Conservation (phyloP, 176 grass and related monocot genomes). For the Canna indica region DNA sequence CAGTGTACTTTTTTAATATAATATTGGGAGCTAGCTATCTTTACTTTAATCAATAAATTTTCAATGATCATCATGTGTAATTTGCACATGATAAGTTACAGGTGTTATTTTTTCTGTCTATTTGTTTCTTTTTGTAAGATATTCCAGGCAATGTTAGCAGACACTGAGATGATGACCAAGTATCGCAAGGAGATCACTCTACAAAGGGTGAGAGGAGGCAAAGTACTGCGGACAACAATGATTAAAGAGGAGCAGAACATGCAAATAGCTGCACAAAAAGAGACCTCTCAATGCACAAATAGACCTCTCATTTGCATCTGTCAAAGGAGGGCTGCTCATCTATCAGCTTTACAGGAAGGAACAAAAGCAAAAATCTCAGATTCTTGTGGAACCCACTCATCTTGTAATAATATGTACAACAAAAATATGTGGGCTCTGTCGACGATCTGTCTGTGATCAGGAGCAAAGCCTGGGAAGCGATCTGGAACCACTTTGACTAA, state of each 20-base stretch:
- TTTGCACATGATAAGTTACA: no score
- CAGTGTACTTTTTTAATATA: no score
- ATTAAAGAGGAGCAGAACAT: constrained; percentile 10
- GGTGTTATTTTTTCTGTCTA: no score
- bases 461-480: constrained; percentile 95
- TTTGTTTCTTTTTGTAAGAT: no score
- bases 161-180: neutral
- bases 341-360: constrained; percentile 12
- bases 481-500: constrained; percentile 23
- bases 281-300: constrained; percentile 10
- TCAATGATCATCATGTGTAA: no score
- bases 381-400: neutral
- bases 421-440: neutral
- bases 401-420: neutral
- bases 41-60: neutral
- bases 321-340: neutral
- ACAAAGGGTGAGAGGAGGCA: neutral
- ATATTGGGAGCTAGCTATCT: neutral
- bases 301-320: constrained; percentile 6
- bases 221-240: neutral
- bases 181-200: no score
- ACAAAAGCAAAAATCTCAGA: constrained; percentile 15
- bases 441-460: constrained; percentile 25
- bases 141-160: neutral
- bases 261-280: neutral